Evolutionary conservation across 2,329 filamentous ascomycete species (phyloP).

Genomic region (Stemphylium beticola): DNA sequence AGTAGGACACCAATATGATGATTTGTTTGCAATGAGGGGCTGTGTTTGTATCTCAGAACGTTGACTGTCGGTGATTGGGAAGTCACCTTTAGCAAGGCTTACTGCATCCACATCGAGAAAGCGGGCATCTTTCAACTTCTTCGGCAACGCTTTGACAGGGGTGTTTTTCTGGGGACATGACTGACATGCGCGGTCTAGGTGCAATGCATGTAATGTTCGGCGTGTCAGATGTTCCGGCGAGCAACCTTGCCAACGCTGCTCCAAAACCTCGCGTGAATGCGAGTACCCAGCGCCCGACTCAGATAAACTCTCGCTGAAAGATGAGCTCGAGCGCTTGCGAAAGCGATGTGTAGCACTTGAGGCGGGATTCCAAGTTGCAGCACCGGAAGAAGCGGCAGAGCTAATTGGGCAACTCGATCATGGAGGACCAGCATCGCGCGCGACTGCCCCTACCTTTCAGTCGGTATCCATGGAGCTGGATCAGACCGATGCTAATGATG

Average conservation of each 20-base stretch:
- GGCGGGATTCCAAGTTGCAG: slow-evolving; percentile 18
- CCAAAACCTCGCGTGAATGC: slow-evolving; percentile 25
- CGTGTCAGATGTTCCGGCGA: slow-evolving; percentile 35
- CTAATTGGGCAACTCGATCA: slow-evolving; percentile 19
- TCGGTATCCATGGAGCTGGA: slow-evolving; percentile 14
- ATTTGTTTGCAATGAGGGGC: neutral
- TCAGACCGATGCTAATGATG: slow-evolving; percentile 11
- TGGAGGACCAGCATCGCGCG: slow-evolving; percentile 11
- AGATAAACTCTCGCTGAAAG: slow-evolving; percentile 24
- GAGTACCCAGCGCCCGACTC: slow-evolving; percentile 31
- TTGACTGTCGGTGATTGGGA: neutral
- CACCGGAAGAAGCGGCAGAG: slow-evolving; percentile 23
- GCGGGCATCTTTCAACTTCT: neutral
- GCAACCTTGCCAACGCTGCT: slow-evolving; percentile 35
- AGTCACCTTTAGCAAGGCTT: slow-evolving; percentile 2
- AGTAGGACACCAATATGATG: slow-evolving; percentile 6
- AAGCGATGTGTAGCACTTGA: slow-evolving; percentile 30
- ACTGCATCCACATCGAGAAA: neutral
- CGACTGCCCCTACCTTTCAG: slow-evolving; percentile 13
- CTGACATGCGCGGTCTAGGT: slow-evolving; percentile 23
- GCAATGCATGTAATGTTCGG: slow-evolving; percentile 36
- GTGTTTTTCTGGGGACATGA: neutral
- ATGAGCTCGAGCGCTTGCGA: slow-evolving; percentile 31
- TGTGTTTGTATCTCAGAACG: neutral
- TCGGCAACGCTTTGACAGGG: neutral